These are phyloP conservation scores for Davidsoniella eucalypti DNA, from an alignment of 2,329 filamentous ascomycete genomes.

Conservation along the genomic window DNA sequence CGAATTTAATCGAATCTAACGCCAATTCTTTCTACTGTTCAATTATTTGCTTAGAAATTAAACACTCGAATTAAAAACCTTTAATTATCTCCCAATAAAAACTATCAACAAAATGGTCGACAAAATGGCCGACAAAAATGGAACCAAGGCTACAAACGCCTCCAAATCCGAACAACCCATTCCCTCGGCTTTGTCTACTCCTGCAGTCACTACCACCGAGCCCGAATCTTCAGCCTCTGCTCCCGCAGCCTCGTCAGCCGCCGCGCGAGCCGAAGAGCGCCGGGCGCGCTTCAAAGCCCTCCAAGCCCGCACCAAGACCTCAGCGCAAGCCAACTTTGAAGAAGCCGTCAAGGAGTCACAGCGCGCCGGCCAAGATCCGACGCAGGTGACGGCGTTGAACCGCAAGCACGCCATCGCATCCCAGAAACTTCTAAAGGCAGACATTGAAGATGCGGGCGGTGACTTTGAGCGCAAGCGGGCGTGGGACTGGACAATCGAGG, in stretches of 20 bases:
- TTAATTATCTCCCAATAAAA: too few relatives aligned
- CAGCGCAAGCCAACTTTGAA: constrained; percentile 58
- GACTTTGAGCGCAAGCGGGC: constrained; percentile 97
- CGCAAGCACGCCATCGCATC: constrained; percentile 76
- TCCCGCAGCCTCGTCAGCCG: constrained; percentile 16
- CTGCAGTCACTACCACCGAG: neutral
- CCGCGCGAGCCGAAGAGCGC: constrained; percentile 43
- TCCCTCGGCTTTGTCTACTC: constrained; percentile 6
- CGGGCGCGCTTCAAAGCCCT: constrained; percentile 75
- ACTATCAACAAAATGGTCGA: constrained; percentile 8
- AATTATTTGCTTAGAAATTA: too few relatives aligned
- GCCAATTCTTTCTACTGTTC: too few relatives aligned
- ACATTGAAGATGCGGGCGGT: constrained; percentile 67
- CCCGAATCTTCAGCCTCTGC: constrained; percentile 10
- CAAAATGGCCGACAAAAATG: constrained; percentile 13
- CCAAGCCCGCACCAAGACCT: constrained; percentile 61
- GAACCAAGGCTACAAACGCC: too few relatives aligned
- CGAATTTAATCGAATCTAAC: too few relatives aligned
- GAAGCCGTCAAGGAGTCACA: constrained; percentile 74
- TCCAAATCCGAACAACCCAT: neutral
- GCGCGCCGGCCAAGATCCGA: constrained; percentile 60
- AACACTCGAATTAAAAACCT: too few relatives aligned
- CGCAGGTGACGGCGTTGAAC: constrained; percentile 59
- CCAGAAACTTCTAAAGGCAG: constrained; percentile 85
- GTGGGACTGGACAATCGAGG: constrained; percentile 97